Conservation (phyloP, 148 eudicot species). For the Chenopodium album region DNA sequence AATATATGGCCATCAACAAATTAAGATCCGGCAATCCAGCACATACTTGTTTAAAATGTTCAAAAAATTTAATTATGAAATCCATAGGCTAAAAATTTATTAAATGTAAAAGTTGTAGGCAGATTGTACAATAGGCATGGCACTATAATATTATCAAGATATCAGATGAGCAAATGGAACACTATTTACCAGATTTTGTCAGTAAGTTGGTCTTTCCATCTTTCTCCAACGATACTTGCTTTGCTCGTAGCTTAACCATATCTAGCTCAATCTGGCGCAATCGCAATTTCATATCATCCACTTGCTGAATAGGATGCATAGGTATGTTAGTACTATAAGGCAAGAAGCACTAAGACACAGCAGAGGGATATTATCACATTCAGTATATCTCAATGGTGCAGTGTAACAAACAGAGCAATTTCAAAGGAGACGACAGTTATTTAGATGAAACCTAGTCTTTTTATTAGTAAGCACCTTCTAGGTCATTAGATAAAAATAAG, state of each 20-base stretch:
- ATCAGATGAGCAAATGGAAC: not conserved
- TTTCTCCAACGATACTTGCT: slow-evolving; percentile 30
- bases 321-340: slow-evolving; percentile 3
- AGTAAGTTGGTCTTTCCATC: slow-evolving; percentile 26
- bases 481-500: not conserved
- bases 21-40: not conserved
- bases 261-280: slow-evolving; percentile 41
- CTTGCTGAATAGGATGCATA: slow-evolving; percentile 32
- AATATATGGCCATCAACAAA: not conserved
- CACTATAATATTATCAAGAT: not conserved
- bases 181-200: slow-evolving; percentile 29
- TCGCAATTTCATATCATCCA: slow-evolving; percentile 34
- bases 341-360: not conserved
- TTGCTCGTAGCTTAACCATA: slow-evolving; percentile 36
- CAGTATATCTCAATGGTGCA: not conserved
- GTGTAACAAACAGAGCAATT: not conserved
- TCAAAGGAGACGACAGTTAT: not conserved
- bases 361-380: not conserved
- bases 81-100: not conserved
- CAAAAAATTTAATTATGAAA: not conserved
- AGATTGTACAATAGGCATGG: not conserved
- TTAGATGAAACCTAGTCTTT: not conserved
- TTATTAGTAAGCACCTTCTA: not conserved
- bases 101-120: not conserved
- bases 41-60: not conserved